phyloP scores from a whole-genome alignment of 495 filamentous ascomycete genomes.

The Xylaria scruposa region DNA sequence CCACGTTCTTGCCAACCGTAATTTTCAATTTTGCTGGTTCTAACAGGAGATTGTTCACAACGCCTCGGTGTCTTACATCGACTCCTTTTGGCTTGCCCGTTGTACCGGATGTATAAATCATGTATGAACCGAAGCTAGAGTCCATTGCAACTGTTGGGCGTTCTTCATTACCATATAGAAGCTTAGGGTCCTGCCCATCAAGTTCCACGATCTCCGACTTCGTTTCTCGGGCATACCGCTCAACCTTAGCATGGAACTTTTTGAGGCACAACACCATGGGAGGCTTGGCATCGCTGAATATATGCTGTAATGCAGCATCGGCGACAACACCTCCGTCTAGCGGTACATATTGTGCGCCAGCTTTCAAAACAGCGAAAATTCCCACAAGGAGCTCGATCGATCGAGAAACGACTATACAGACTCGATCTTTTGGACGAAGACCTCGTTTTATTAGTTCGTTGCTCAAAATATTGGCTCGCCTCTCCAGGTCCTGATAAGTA shows the following conservation, averaged over 20 bases:
- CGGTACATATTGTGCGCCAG: conserved; percentile 60
- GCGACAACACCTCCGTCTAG: conserved; percentile 48
- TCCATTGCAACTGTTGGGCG: conserved; percentile 31
- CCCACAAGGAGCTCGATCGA: conserved; percentile 50
- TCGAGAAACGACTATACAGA: conserved; percentile 41
- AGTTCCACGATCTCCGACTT: conserved; percentile 27
- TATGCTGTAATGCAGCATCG: conserved; percentile 39
- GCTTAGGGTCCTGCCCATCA: conserved; percentile 13
- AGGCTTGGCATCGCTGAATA: conserved; percentile 37
- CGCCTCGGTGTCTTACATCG: conserved; percentile 43
- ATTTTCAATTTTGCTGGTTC: conserved; percentile 45
- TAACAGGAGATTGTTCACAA: conserved; percentile 42
- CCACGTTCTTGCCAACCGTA: conserved; percentile 45
- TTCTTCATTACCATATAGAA: conserved; percentile 22
- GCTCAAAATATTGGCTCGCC: conserved; percentile 41
- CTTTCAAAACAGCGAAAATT: conserved; percentile 56
- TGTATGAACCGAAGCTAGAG: conserved; percentile 45
- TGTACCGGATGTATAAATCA: conserved; percentile 53
- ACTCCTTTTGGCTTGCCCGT: conserved; percentile 53
- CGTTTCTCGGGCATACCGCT: conserved; percentile 18
- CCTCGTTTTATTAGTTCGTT: conserved; percentile 36
- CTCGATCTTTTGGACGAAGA: conserved; percentile 36
- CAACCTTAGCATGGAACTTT: conserved; percentile 29
- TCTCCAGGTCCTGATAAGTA: conserved; percentile 44
- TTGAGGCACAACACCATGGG: conserved; percentile 31